A percentile compares a stretch with the other conserved stretches of the same genome.
Conservation (phyloP, 2,329 filamentous ascomycete species). For the Colletotrichum tropicicola region DNA sequence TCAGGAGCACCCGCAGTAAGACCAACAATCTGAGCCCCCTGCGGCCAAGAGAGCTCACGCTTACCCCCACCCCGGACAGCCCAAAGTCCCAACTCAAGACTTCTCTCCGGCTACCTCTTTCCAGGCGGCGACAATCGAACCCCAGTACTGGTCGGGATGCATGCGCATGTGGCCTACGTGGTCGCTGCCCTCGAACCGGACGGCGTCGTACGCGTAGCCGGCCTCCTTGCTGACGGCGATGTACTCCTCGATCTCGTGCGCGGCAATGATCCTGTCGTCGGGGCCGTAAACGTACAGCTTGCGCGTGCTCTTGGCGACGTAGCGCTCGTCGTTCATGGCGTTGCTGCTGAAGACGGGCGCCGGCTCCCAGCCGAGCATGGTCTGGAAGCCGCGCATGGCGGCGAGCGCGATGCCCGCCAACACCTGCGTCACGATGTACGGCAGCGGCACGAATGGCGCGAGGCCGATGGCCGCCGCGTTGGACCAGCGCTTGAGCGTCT, state of each 20-base stretch:
- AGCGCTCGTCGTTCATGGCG: constrained; percentile 18
- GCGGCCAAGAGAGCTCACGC: too few relatives aligned
- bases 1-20: too few relatives aligned
- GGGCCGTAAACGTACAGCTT: constrained; percentile 68
- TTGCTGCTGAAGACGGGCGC: constrained; percentile 41
- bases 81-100: neutral
- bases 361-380: constrained; percentile 47
- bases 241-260: constrained; percentile 64
- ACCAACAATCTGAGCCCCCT: too few relatives aligned
- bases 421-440: constrained; percentile 54
- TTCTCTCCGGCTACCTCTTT: constrained; percentile 3
- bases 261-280: constrained; percentile 64
- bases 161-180: constrained; percentile 70
- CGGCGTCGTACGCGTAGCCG: constrained; percentile 59
- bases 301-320: constrained; percentile 46
- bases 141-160: constrained; percentile 68
- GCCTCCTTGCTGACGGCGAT: constrained; percentile 53
- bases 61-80: neutral
- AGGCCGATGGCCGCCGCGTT: constrained; percentile 61
- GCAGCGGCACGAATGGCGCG: constrained; percentile 57
- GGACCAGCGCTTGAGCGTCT: constrained; percentile 59
- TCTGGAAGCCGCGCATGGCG: constrained; percentile 43
- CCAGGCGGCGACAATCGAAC: constrained; percentile 44
- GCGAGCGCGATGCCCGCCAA: constrained; percentile 56
- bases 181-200: constrained; percentile 64